Conservation (phyloP, 2,329 filamentous ascomycete genomes). For the Endothia cerciana region DNA sequence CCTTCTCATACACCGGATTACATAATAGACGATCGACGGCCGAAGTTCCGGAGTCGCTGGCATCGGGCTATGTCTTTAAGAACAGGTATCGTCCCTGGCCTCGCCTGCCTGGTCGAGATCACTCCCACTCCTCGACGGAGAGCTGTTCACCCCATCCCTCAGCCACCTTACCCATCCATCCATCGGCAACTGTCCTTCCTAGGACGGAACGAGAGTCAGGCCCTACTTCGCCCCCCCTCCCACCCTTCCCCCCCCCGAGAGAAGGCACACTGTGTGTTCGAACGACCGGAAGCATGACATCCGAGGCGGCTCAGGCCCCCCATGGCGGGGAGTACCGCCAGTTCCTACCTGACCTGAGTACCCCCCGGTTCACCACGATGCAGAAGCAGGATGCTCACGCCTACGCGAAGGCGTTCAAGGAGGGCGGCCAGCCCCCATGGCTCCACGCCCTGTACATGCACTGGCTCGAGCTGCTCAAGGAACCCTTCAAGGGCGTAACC, state of each 20-base stretch:
- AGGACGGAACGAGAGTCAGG: not conserved
- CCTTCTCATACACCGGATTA: not conserved
- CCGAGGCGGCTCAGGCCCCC: conserved; percentile 12
- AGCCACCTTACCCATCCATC: not conserved
- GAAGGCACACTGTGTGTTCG: too few relatives aligned
- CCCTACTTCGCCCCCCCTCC: too few relatives aligned
- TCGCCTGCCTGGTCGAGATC: not conserved
- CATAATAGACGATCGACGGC: not conserved
- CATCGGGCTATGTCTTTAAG: not conserved
- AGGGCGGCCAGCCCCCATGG: conserved; percentile 66
- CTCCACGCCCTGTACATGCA: conserved; percentile 63
- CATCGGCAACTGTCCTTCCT: not conserved
- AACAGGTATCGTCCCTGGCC: not conserved
- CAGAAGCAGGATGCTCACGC: conserved; percentile 64
- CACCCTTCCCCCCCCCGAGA: too few relatives aligned
- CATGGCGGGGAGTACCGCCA: conserved; percentile 52
- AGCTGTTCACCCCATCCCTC: too few relatives aligned
- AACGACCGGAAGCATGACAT: conserved; percentile 13
- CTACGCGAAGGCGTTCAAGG: conserved; percentile 65
- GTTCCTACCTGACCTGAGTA: conserved; percentile 64
- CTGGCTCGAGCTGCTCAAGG: conserved; percentile 61
- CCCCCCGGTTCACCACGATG: conserved; percentile 65
- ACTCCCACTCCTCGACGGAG: too few relatives aligned
- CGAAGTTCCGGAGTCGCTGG: not conserved
- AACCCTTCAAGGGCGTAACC: conserved; percentile 74